Conservation (phyloP, 768 basidiomycete species). For the Baorangia bicolor region DNA sequence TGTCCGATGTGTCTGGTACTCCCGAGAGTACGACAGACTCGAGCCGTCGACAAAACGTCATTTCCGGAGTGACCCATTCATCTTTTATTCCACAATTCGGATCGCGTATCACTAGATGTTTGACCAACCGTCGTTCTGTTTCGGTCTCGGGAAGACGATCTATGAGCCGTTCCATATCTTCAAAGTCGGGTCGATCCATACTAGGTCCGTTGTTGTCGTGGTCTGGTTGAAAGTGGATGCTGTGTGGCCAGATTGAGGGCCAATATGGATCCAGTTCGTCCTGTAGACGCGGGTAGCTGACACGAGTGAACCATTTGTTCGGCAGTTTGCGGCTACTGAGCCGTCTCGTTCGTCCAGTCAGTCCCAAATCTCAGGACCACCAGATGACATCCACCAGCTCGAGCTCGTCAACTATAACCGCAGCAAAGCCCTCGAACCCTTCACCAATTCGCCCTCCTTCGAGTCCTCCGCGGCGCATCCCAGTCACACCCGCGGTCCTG, state of each 20-base stretch:
- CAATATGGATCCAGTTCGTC: not conserved
- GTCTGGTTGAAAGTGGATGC: not conserved
- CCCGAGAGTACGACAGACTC: constrained; percentile 68
- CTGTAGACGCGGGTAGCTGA: not conserved
- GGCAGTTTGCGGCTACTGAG: constrained; percentile 26
- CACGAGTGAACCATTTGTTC: not conserved
- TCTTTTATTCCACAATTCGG: constrained; percentile 47
- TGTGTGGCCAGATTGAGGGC: not conserved
- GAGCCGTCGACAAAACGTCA: constrained; percentile 62
- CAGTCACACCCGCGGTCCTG: constrained; percentile 79
- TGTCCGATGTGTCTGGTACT: constrained; percentile 66
- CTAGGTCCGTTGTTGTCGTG: constrained; percentile 1
- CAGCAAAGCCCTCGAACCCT: constrained; percentile 32
- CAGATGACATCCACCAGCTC: constrained; percentile 41
- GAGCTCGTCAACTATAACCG: constrained; percentile 50
- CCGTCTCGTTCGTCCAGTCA: not conserved
- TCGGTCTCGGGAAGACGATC: constrained; percentile 59
- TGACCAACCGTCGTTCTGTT: constrained; percentile 58
- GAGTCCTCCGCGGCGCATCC: constrained; percentile 60
- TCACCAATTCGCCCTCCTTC: constrained; percentile 39
- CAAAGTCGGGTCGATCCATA: constrained; percentile 30
- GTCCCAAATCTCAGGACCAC: not conserved
- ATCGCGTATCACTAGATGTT: constrained; percentile 56
- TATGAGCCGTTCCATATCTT: constrained; percentile 59
- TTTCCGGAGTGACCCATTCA: constrained; percentile 54